Base-by-base conservation (phyloP, 2,329 filamentous ascomycete species). In the Xylaria sp. region DNA sequence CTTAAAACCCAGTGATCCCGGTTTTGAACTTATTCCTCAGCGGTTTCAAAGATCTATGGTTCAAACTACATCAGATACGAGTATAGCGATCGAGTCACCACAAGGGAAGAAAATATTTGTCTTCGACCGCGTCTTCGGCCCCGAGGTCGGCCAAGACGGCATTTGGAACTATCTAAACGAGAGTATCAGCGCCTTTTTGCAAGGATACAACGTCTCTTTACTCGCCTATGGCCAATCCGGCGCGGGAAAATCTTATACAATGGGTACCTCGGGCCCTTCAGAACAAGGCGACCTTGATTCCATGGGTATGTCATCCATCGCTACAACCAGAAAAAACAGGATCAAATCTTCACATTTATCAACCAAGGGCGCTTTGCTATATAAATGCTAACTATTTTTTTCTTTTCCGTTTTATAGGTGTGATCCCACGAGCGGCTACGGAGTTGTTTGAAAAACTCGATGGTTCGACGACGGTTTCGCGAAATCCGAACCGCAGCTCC, bases 141-240 rank as follows among this genome's bases (percentile, higher is more conserved):
- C 94, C 70, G 90, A 95, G 2, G 84, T 93, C 7, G 85, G 87
- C 63, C 95, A 99, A 76, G 91, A 95, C 69, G 94, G 94, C 49
- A 81, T 99, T 49, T 99, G 94, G 92, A 91, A 97, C 49, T 99
- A 99, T 73, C 82, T 99, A 51, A 87, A 87, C 65, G 95, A 99
- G 70, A 96, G 93, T 71, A 91, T 98, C 69, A 87, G 84, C 70
- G 92, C 94, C 2, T 99, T 99, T 71, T 82, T 95, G 1, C 92
- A 97, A 74, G 95, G 95, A 57, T 99, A 98, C 85, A 99, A 99
- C 86, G 95, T 99, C 61, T 99, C 95, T 3, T 87, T 99, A 52
- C 82, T 99, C 71, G 95, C 95, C 50, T 99, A 99, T 73, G 95
- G 95, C 69, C 95, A 99, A 81, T 99, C 95, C 28, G 95, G 95